Conservation (phyloP, 371 early-diverging fungal genomes). For the Dichotomocladium elegans region DNA sequence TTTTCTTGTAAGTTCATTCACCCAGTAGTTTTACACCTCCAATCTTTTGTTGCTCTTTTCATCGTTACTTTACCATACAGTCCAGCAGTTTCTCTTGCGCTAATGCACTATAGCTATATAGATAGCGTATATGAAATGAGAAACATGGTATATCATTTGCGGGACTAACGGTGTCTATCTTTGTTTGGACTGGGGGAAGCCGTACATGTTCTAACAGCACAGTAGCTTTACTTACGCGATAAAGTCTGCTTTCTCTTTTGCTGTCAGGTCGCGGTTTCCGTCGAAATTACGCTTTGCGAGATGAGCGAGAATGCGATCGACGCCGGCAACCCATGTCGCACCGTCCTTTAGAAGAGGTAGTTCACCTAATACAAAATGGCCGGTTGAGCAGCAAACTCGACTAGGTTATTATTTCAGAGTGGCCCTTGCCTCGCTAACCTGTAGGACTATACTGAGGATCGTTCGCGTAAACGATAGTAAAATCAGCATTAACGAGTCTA, state of each 20-base stretch:
- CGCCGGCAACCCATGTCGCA: slow-evolving; percentile 55
- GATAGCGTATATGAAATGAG: not conserved
- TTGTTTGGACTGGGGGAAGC: too few species aligned
- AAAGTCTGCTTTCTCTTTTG: slow-evolving; percentile 48
- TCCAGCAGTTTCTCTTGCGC: slow-evolving; percentile 53
- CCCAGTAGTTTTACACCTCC: not conserved
- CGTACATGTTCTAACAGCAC: too few species aligned
- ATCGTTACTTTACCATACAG: slow-evolving; percentile 40
- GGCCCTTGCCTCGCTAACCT: slow-evolving; percentile 25
- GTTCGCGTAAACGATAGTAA: slow-evolving; percentile 47
- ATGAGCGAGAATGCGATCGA: slow-evolving; percentile 50
- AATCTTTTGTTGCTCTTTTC: not conserved
- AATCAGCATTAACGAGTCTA: slow-evolving; percentile 43
- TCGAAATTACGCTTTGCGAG: slow-evolving; percentile 44
- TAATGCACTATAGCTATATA: slow-evolving; percentile 44
- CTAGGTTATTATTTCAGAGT: not conserved
- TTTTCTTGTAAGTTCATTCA: too few species aligned
- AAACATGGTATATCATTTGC: too few species aligned
- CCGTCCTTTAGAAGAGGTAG: slow-evolving; percentile 61
- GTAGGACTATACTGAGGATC: slow-evolving; percentile 57
- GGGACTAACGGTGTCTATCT: too few species aligned
- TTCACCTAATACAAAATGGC: too few species aligned
- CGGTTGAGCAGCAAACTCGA: too few species aligned
- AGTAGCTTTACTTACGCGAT: slow-evolving; percentile 46
- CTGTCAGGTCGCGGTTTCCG: slow-evolving; percentile 42